A percentile compares a stretch with the other conserved stretches of the same genome.
Conservation (phyloP, 768 basidiomycete genomes). For the Piloderma croceum region DNA sequence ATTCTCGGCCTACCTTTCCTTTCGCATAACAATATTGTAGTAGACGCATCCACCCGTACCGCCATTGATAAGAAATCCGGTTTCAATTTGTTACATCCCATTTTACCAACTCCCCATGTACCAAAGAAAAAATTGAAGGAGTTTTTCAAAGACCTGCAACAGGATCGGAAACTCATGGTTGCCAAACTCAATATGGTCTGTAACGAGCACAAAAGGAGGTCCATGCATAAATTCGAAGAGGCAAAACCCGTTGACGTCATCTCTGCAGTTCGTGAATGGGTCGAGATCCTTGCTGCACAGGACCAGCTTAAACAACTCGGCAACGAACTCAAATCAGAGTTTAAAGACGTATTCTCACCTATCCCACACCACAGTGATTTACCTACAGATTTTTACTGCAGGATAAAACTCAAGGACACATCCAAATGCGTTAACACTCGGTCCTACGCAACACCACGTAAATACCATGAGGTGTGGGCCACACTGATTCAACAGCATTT, state of each 20-base stretch:
- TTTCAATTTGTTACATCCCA: constrained; percentile 12
- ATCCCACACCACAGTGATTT: constrained; percentile 20
- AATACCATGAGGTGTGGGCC: constrained; percentile 29
- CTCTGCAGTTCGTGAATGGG: constrained; percentile 1
- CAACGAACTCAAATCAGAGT: constrained; percentile 5
- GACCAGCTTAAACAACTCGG: neutral
- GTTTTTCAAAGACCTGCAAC: too few relatives aligned
- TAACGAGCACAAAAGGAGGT: too few relatives aligned
- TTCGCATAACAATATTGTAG: constrained; percentile 12
- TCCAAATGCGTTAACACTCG: constrained; percentile 17
- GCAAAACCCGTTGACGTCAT: constrained; percentile 3
- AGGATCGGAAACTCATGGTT: too few relatives aligned
- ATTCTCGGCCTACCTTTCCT: constrained; percentile 23
- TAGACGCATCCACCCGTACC: constrained; percentile 14
- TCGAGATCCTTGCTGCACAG: constrained; percentile 2
- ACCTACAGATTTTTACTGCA: constrained; percentile 16
- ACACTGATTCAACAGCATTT: constrained; percentile 27
- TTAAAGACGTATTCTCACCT: constrained; percentile 17
- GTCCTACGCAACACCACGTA: constrained; percentile 27
- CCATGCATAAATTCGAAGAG: too few relatives aligned
- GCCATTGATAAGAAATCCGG: constrained; percentile 9
- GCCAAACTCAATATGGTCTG: too few relatives aligned
- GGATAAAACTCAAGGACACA: constrained; percentile 24
- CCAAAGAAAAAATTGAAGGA: too few relatives aligned
- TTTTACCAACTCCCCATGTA: too few relatives aligned